Base-by-base conservation (phyloP, 352 stramenopile species). In the Pelagophyceae sp. region DNA sequence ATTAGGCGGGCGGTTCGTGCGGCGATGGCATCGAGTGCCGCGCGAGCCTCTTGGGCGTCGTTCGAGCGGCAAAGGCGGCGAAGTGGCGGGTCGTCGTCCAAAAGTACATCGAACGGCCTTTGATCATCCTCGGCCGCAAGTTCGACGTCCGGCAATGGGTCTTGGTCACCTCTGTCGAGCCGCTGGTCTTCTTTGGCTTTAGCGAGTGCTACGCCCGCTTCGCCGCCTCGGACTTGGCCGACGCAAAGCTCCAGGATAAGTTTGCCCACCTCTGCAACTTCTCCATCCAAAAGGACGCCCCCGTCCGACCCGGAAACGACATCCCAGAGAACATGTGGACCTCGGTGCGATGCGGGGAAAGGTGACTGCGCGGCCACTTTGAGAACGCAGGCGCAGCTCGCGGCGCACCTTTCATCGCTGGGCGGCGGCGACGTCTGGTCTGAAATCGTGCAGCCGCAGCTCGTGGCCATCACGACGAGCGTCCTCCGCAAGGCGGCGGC, bases 81-180 rank as follows among this genome's bases (percentile, higher is more conserved):
- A 31, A 15, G 74, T 80, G 77, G 71, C 72, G 76, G 27, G 90
- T 88, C 83, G 82, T 95, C 27, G 87, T 93, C 20, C 90, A 95
- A 77, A 92, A 93, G 79, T 95, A 95, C 75, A 84, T 95, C 25
- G 89, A 95, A 74, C 83, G 85, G 15, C 90, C 89, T 33, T 77
- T 93, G 38, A 76, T 91, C 32, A 70, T 90, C 5, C 84, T 86
- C 38, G 82, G 80, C 0, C 84, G 83, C 64, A 95, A 94, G 78
- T 94, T 95, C 80, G 90, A 95, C 78, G 86, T 94, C 64, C 85
- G 89, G 3, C 90, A 93, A 80, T 94, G 90, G 90, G 86, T 93
- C 31, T 79, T 94, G 17, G 80, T 94, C 78, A 90, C 86, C 11
- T 85, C 82, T 15, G 80, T 90, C 19, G 75, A 85, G 37, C 89